phyloP scores from a whole-genome alignment of 2,329 filamentous ascomycete species.

The Neospermospora avenae region DNA sequence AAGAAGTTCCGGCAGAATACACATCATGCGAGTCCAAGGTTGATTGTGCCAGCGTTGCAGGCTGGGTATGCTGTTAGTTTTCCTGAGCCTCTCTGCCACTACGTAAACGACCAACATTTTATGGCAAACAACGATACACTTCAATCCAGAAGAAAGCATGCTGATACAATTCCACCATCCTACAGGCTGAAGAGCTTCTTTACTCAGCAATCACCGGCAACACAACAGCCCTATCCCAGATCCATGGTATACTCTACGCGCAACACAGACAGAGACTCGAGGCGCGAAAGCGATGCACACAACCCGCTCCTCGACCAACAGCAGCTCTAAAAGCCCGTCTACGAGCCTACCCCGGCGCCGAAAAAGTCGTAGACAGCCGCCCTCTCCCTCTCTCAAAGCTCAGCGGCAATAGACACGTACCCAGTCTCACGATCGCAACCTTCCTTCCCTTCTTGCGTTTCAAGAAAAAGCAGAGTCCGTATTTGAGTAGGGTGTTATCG shows the following conservation, averaged over 20 bases:
- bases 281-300: not conserved
- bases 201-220: slow-evolving; percentile 27
- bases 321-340: slow-evolving; percentile 18
- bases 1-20: slow-evolving; percentile 61
- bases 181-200: slow-evolving; percentile 32
- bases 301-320: slow-evolving; percentile 11
- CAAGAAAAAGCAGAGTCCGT: slow-evolving; percentile 59
- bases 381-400: slow-evolving; percentile 50
- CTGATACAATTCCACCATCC: not conserved
- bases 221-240: slow-evolving; percentile 21
- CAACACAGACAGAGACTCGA: not conserved
- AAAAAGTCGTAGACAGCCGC: slow-evolving; percentile 47
- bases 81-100: not conserved
- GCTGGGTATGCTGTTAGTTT: slow-evolving; percentile 62
- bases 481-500: slow-evolving; percentile 56
- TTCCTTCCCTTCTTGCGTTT: slow-evolving; percentile 63
- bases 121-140: no score
- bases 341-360: slow-evolving; percentile 32
- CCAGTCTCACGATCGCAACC: slow-evolving; percentile 48
- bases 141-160: no score
- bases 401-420: slow-evolving; percentile 53
- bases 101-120: no score
- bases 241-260: slow-evolving; percentile 36
- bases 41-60: slow-evolving; percentile 59
- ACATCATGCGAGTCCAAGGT: slow-evolving; percentile 53